Evolutionary conservation across 106 monocot genomes (phyloP), one percentile per base, ranked within the genome.

Genomic region (Allium fistulosum): DNA sequence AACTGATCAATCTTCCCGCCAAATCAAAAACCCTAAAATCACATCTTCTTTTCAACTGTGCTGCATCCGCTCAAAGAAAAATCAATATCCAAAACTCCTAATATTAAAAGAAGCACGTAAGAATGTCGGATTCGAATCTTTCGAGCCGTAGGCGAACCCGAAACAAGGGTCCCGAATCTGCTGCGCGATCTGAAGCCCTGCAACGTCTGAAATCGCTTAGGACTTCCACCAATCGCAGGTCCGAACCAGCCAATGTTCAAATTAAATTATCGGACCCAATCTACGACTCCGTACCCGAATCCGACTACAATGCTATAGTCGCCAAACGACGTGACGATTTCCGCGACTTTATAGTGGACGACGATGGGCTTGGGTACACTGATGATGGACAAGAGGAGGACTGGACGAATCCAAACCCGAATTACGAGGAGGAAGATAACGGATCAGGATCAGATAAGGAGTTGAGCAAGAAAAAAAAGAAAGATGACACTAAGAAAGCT

Each of bases 381-480:
- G 97, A 97, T 60, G 88, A 88, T 46, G 97, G 97, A 27, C 76
- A 77, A 71, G 97, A 97, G 75, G 97, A 89, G 79, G 97, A 97
- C 65, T 97, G 97, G 97, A 68, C 86, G n/a, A 71, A 80, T 26
- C 80, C 75, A 4, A 74, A n/a, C 48, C 48, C 78, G 46, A 79
- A 77, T 2, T 71, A 69, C 10, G 85, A 81, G 14, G 85, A 85
- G 10, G 88, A 84, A 10, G 49, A 18, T 15, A 26, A 26, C 49
- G 52, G 53, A 26, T 51, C 53, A 8, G 52, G 53, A 37, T 53
- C 53, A 51, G 68, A 68, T 55, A 55, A 48, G 14, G 52, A 26
- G 74, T 72, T 18, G 71, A 53, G 4, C 61, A 77, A 49, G 59
- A 16, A 59, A 14, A 74, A 16, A 10, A 86, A 78, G 78, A 78